phyloP scores from a whole-genome alignment of 306 rosid genomes.

The Cicer pinnatifidum region DNA sequence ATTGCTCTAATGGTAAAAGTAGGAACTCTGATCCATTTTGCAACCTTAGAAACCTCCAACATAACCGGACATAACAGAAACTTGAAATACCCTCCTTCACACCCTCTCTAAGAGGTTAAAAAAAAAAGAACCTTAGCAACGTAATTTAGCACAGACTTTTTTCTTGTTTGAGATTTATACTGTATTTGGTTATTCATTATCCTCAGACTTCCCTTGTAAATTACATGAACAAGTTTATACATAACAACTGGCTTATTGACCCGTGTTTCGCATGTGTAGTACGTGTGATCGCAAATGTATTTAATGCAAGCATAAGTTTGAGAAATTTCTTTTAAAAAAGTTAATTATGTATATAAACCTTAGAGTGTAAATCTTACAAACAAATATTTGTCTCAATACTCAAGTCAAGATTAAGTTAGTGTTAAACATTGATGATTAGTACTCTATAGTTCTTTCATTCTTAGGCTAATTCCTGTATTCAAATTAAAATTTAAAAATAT shows the following conservation, averaged over 20 bases:
- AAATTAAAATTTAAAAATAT: not conserved
- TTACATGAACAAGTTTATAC: not conserved
- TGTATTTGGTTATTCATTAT: conserved; percentile 22
- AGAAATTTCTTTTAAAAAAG: not conserved
- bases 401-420: conserved; percentile 4
- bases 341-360: not conserved
- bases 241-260: not conserved
- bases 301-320: not conserved
- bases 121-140: not conserved
- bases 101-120: conserved; percentile 4
- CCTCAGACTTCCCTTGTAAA: not conserved
- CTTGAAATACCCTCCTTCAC: conserved; percentile 9
- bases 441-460: not conserved
- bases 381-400: not conserved
- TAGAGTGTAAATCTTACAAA: not conserved
- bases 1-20: not conserved
- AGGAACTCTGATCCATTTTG: not conserved
- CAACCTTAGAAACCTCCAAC: not conserved
- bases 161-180: not conserved
- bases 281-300: not conserved
- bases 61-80: conserved; percentile 10
- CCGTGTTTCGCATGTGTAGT: not conserved
- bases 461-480: not conserved
- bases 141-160: conserved; percentile 15
- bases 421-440: not conserved